Evolutionary conservation across 2,329 filamentous ascomycete genomes (phyloP).

Genomic region (Akanthomyces muscarius): DNA sequence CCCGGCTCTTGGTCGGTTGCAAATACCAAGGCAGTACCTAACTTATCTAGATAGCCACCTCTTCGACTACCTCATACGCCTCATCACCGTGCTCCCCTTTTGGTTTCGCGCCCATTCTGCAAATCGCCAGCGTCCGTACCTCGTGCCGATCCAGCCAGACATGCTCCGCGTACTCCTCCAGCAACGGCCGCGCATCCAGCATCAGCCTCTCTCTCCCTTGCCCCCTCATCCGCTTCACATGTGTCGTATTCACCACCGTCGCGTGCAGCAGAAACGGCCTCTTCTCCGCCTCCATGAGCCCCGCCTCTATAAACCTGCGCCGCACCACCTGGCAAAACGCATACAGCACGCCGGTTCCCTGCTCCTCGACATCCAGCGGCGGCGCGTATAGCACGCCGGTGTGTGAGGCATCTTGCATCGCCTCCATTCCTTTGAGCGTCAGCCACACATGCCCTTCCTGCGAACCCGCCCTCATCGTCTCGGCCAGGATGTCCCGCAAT

Average conservation of each 20-base stretch:
- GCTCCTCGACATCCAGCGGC: slow-evolving; percentile 48
- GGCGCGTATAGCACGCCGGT: slow-evolving; percentile 63
- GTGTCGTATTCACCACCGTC: slow-evolving; percentile 82
- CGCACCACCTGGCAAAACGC: slow-evolving; percentile 56
- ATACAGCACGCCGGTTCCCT: slow-evolving; percentile 39
- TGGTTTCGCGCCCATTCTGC: slow-evolving; percentile 80
- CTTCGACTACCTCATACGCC: slow-evolving; percentile 51
- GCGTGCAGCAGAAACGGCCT: slow-evolving; percentile 73
- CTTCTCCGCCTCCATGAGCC: slow-evolving; percentile 52
- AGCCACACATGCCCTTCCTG: slow-evolving; percentile 33
- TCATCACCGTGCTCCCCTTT: slow-evolving; percentile 49
- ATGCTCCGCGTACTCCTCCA: slow-evolving; percentile 59
- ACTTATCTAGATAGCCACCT: slow-evolving; percentile 36
- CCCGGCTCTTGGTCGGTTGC: neutral
- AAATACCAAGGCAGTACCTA: too few relatives aligned
- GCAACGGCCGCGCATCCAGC: slow-evolving; percentile 52
- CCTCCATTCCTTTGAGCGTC: slow-evolving; percentile 51
- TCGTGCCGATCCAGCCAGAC: slow-evolving; percentile 66
- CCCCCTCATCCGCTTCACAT: slow-evolving; percentile 48
- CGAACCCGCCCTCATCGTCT: slow-evolving; percentile 20
- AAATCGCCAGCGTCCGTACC: slow-evolving; percentile 72
- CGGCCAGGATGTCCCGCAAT: slow-evolving; percentile 38
- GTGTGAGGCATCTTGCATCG: slow-evolving; percentile 56
- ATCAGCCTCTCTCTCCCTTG: slow-evolving; percentile 39
- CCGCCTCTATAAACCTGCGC: slow-evolving; percentile 49